Percentiles rank a stretch among this genome's conserved stretches.
phyloP scores from a whole-genome alignment of 257 asterid species.

The Petunia axillaris region DNA sequence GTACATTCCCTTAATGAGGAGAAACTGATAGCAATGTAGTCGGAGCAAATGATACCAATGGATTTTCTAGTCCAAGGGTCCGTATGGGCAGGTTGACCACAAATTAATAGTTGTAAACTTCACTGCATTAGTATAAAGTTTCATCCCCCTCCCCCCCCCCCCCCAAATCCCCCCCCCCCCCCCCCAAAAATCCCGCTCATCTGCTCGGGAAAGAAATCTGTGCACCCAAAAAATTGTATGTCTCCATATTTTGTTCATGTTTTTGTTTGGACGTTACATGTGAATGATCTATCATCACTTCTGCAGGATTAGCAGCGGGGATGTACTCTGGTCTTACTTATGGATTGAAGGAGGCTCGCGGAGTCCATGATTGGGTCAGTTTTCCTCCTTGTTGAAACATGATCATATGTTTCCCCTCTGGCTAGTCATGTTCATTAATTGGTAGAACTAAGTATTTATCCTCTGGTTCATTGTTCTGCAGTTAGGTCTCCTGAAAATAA shows the following conservation, averaged over 20 bases:
- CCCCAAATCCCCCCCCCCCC: no score
- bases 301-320: slow-evolving; percentile 89
- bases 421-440: background rate
- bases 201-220: background rate
- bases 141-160: no score
- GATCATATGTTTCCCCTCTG: background rate
- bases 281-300: background rate
- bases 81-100: no score
- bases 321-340: slow-evolving; percentile 84
- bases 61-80: no score
- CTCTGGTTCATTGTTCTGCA: background rate
- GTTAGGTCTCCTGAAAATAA: background rate
- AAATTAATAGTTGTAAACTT: no score
- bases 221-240: background rate
- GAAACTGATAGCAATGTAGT: no score
- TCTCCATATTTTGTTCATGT: no score
- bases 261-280: background rate
- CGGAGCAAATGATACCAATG: no score
- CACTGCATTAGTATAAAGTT: no score
- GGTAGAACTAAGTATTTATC: background rate
- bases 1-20: no score
- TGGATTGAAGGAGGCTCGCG: slow-evolving; percentile 84
- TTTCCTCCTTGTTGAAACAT: background rate
- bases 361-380: slow-evolving; percentile 87
- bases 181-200: background rate